Percentiles rank a stretch among this genome's conserved stretches.
Evolutionary conservation across 1,284 basidiomycete genomes (phyloP).

Genomic region (Leccinum cinnamomeum): DNA sequence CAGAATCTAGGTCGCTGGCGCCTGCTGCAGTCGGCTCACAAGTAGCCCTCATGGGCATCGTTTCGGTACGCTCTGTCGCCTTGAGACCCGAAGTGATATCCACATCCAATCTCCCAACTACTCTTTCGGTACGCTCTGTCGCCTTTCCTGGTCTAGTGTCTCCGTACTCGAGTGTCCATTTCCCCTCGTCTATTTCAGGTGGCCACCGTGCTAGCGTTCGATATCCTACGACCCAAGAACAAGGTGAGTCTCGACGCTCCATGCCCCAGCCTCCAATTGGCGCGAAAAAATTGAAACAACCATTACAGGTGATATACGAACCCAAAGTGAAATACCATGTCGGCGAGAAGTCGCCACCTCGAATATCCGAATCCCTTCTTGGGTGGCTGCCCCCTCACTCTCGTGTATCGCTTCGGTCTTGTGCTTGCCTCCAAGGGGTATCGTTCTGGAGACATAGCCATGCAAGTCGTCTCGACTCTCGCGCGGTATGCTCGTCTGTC

Average conservation of each 20-base stretch:
- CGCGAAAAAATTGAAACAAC: not conserved
- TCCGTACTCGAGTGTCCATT: not conserved
- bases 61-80: slow-evolving; percentile 48
- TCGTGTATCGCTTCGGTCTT: too few relatives aligned
- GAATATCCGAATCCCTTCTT: slow-evolving; percentile 78
- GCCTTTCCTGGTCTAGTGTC: not conserved
- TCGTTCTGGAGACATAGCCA: too few relatives aligned
- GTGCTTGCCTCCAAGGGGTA: too few relatives aligned
- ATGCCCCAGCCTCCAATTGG: not conserved
- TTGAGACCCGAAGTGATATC: too few relatives aligned
- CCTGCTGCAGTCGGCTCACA: slow-evolving; percentile 40
- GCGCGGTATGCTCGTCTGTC: too few relatives aligned
- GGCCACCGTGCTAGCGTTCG: slow-evolving; percentile 69
- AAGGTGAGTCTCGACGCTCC: slow-evolving; percentile 37
- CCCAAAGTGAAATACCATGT: slow-evolving; percentile 87
- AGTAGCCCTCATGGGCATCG: not conserved
- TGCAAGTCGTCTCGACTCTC: too few relatives aligned
- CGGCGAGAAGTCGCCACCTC: slow-evolving; percentile 76
- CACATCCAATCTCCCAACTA: too few relatives aligned
- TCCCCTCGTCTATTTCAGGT: slow-evolving; percentile 38
- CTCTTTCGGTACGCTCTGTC: slow-evolving; percentile 30
- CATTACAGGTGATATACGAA: slow-evolving; percentile 75
- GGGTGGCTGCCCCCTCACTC: slow-evolving; percentile 70
- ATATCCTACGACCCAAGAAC: slow-evolving; percentile 76
- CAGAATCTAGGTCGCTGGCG: slow-evolving; percentile 58